Evolutionary conservation across 768 basidiomycete genomes (phyloP), one percentile per base, ranked within the genome.

Genomic region (Trametes meyenii): DNA sequence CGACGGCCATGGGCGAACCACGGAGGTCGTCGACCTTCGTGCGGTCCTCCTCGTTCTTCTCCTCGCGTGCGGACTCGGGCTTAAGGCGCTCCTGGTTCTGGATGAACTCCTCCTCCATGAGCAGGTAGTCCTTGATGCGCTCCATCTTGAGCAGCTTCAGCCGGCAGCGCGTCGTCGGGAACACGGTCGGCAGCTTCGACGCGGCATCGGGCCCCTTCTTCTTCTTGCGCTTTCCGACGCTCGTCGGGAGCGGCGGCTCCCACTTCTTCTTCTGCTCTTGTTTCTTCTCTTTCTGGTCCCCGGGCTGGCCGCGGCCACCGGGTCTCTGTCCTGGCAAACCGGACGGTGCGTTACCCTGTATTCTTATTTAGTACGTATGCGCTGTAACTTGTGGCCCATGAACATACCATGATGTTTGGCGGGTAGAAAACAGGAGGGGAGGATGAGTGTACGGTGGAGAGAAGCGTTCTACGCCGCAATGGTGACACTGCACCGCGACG

Each of bases 1-100:
- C 97, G 62, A 99, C 94, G n/a, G 90, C 90, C 94, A 99, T 96
- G 8, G 96, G 97, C 50, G 87, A 90, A 7, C 97, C 97, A 36
- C 96, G 88, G 36, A 99, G 74, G 74, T 95, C 93, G 75, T 99
- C 96, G 49, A 99, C 94, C 70, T 86, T 90, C 10, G 90, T 91
- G 70, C 92, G 81, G 71, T 98, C 96, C 71, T 97, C 96, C 72
- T 95, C 94, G 63, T 94, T 92, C 82, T 94, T 93, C 78, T 97
- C 95, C 74, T 98, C 95, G 39, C 90, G 82, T 21, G 89, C 89
- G 0, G 88, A 82, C 71, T 94, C 89, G 0, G 94, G 94, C 74
- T 93, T 93, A 66, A 95, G 79, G 8, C 90, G 85, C 72, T 96
- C 94, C 74, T 96, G 94, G 69, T 96, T 96, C 75, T 86, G 84